Evolutionary conservation across 345 rosid genomes (phyloP).

Genomic region (Arabis alpina): DNA sequence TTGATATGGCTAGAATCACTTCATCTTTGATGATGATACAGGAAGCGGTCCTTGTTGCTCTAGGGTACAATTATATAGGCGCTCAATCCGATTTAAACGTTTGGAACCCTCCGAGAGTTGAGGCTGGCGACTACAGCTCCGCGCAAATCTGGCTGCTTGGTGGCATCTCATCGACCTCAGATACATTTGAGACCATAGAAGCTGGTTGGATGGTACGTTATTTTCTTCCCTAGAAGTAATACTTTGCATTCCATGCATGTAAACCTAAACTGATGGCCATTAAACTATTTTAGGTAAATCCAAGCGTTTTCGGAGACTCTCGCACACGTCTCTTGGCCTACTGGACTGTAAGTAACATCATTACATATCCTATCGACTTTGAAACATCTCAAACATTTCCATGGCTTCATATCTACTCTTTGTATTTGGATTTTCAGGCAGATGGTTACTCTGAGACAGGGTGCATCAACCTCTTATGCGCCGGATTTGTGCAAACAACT

Average conservation of each 20-base stretch:
- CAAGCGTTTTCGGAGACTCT: slow-evolving; percentile 36
- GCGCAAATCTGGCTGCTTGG: slow-evolving; percentile 55
- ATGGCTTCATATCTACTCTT: background rate
- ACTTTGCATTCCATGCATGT: background rate
- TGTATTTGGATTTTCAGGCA: slow-evolving; percentile 25
- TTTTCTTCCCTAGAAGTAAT: background rate
- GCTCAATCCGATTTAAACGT: slow-evolving; percentile 53
- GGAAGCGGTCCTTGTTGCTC: slow-evolving; percentile 42
- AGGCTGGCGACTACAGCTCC: slow-evolving; percentile 40
- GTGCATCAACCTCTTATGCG: slow-evolving; percentile 52
- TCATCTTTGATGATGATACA: slow-evolving; percentile 35
- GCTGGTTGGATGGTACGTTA: slow-evolving; percentile 56
- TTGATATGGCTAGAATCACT: background rate
- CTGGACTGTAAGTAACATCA: slow-evolving; percentile 48
- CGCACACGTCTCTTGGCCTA: slow-evolving; percentile 39
- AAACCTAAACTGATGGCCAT: background rate
- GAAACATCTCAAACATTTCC: background rate
- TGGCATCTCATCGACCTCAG: slow-evolving; percentile 27
- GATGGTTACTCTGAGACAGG: slow-evolving; percentile 46
- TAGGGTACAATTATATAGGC: slow-evolving; percentile 49
- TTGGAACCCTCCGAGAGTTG: slow-evolving; percentile 54
- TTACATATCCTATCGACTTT: background rate
- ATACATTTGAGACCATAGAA: slow-evolving; percentile 49
- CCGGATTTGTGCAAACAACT: slow-evolving; percentile 59
- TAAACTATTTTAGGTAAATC: slow-evolving; percentile 41